Evolutionary conservation across 2,329 filamentous ascomycete genomes (phyloP).

Genomic region (Clonostachys chloroleuca): DNA sequence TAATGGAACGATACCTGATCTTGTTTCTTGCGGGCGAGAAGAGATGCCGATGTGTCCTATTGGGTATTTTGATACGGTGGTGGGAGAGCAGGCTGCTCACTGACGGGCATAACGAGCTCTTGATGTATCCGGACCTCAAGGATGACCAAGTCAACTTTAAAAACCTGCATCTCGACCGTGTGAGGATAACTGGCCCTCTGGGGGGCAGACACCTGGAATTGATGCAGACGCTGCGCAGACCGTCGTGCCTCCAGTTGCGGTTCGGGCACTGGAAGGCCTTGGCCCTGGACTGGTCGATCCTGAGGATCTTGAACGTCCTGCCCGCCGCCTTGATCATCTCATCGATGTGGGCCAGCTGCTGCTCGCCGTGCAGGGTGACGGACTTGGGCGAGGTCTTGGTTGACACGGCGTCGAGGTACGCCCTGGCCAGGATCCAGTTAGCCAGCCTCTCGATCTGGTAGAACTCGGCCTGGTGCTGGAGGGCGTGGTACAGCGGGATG

Average conservation of each 20-base stretch:
- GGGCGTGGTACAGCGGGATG: conserved; percentile 21
- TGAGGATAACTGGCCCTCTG: not conserved
- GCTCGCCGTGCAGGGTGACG: conserved; percentile 1
- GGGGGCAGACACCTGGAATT: not conserved
- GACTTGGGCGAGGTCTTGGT: not conserved
- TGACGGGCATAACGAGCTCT: not conserved
- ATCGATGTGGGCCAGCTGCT: conserved; percentile 3
- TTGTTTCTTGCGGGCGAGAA: no score
- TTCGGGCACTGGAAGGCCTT: not conserved
- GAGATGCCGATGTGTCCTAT: not conserved
- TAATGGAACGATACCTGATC: not conserved
- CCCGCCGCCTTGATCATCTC: not conserved
- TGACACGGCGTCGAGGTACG: conserved; percentile 1
- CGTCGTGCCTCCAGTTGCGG: conserved; percentile 3
- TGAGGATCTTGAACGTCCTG: conserved; percentile 1
- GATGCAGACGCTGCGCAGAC: not conserved
- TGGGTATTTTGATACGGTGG: conserved; percentile 7
- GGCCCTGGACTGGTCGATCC: not conserved
- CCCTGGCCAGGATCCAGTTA: conserved; percentile 12
- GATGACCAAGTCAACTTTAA: conserved; percentile 5
- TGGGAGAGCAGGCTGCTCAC: conserved; percentile 8
- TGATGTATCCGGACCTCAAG: conserved; percentile 9
- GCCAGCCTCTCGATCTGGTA: conserved; percentile 18
- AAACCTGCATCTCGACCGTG: not conserved
- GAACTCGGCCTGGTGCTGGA: conserved; percentile 23